Evolutionary conservation across 2,329 filamentous ascomycete genomes (phyloP), one percentile per base, ranked within the genome.

Genomic region (Botryotinia globosa): DNA sequence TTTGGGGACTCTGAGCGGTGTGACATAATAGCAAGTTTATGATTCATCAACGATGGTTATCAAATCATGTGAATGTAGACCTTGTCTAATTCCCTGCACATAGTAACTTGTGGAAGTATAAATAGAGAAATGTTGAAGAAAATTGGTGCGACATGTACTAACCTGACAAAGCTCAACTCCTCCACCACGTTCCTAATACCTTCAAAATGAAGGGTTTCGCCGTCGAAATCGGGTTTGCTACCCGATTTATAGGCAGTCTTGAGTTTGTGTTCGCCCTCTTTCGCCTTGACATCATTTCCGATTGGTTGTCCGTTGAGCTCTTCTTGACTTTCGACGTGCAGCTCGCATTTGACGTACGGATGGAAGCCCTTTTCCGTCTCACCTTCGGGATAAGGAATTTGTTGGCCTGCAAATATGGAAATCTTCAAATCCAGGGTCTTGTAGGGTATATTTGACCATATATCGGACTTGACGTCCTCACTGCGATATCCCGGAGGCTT

Each of bases 401-500:
- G 86, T 80, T 97, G 93, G 2, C 89, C 94, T 9, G 92, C 93
- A 73, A 94, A 86, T 39, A 97, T 82, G 48, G 89, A 91, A 75
- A 97, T 90, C 66, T 83, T 86, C 14, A 97, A 84, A 76, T 92
- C 87, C 44, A 97, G 82, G 0, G 84, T 89, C 72, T 84, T 85
- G 59, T 76, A 79, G 72, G 87, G 84, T 7, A 80, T 79, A 61
- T 76, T 73, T 65, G 77, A 78, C 42, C 73, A 73, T 20, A 72
- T 34, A 45, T 80, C 78, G 39, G 84, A 61, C 34, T 58, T 64
- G 45, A n/a, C 65, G 61, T 73, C 72, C 48, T 64, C 66, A 42
- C 72, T 85, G 73, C 89, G 90, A 81, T 94, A 96, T 25, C 91
- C 91, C 45, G 86, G 81, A 0, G 94, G 94, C 82, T 98, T 98